phyloP scores from a whole-genome alignment of 768 basidiomycete species.

The Dentipellis sp. region DNA sequence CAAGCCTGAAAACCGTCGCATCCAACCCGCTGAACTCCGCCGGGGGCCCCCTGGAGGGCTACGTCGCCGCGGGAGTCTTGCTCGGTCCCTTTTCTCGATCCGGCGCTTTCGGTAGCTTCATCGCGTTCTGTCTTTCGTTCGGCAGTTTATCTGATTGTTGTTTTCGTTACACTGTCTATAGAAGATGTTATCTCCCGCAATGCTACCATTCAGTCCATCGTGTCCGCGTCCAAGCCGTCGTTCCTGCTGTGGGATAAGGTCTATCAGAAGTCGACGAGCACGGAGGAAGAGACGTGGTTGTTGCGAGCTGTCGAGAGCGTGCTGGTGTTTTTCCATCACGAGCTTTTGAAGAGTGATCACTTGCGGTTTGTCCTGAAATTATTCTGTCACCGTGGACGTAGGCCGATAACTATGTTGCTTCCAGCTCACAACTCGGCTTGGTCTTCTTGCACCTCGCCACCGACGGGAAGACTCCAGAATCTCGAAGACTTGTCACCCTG shows the following conservation, averaged over 20 bases:
- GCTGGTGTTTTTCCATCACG: conserved; percentile 34
- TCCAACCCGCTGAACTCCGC: conserved; percentile 48
- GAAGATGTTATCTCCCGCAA: conserved; percentile 43
- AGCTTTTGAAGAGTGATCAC: conserved; percentile 42
- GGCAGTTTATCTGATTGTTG: conserved; percentile 5
- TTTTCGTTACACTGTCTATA: conserved; percentile 18
- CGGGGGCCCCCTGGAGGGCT: conserved; percentile 76
- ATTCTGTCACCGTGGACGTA: not conserved
- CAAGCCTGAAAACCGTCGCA: conserved; percentile 54
- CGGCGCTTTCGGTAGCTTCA: conserved; percentile 42
- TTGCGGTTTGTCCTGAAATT: conserved; percentile 36
- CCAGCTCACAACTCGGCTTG: conserved; percentile 53
- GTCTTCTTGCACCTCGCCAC: conserved; percentile 62
- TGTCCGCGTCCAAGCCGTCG: conserved; percentile 56
- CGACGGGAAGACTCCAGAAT: conserved; percentile 43
- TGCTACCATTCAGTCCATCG: conserved; percentile 36
- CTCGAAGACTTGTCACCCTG: conserved; percentile 37
- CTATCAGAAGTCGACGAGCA: conserved; percentile 57
- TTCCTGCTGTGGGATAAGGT: conserved; percentile 87
- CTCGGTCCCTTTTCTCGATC: conserved; percentile 49
- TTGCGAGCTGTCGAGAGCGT: conserved; percentile 51
- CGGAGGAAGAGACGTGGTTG: conserved; percentile 69
- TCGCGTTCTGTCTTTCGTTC: conserved; percentile 8
- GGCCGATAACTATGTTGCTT: not conserved
- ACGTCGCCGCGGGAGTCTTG: conserved; percentile 61